Evolutionary conservation across 2,329 filamentous ascomycete genomes (phyloP), one percentile per base, ranked within the genome.

Genomic region (Fonsecaea erecta): DNA sequence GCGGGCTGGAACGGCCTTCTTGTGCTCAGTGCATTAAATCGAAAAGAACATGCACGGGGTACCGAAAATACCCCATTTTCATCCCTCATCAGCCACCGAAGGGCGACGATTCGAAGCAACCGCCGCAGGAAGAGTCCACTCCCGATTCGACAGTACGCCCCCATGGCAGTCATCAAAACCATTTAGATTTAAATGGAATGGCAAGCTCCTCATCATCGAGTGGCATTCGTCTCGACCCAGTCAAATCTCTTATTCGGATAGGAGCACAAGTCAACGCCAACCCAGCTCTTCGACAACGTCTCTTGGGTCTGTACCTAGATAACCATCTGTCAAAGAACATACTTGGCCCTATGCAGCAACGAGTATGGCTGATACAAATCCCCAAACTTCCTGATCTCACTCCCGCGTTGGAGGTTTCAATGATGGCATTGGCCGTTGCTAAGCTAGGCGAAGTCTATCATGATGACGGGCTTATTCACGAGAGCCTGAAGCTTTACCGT

Each of bases 401-500:
- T 1, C 64, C 68, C 11, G 75, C 74, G 0, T 68, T 78, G 30
- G 73, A 77, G 61, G 53, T 70, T 21, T 69, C 74, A 0, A 68
- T 70, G n/a, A 66, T 74, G 32, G 73, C 75, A 12, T 58, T 77
- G 11, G 72, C 73, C 51, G 71, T 73, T 6, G 70, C 73, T 0
- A 71, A 71, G 48, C 53, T 77, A 11, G 74, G 75, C 3, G 69
- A 74, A 18, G 34, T 72, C 8, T 59, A 71, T 54, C 24, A 60
- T 40, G 66, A 73, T 43, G 54, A 63, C 1, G 34, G 48, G 2
- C 43, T 76, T 5, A 46, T 64, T 6, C 66, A 68, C 8, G 68
- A 73, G 57, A 75, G 76, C 57, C 63, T 75, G 6, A 74, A 68
- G 18, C 69, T 76, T 18, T 79, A 79, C 60, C 73, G 71, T 1